Evolutionary conservation across 352 stramenopile genomes (phyloP).

Genomic region (Phytophthora fragariae): DNA sequence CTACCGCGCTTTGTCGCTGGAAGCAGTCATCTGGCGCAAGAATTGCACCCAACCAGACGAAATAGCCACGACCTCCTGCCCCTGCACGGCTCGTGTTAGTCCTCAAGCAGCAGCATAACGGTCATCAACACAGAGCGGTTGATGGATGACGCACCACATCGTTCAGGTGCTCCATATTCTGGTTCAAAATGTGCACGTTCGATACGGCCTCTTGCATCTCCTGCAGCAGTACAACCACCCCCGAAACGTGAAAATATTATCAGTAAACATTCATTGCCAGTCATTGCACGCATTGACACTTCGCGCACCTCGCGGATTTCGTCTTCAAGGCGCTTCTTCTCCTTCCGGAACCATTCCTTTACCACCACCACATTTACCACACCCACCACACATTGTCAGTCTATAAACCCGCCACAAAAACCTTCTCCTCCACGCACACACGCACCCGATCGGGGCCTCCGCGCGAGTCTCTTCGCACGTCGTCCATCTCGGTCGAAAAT

Average conservation of each 20-base stretch:
- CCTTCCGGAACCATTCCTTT: conserved; percentile 72
- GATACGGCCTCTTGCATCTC: conserved; percentile 82
- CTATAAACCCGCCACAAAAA: background rate
- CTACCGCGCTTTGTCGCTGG: conserved; percentile 51
- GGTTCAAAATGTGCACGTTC: conserved; percentile 84
- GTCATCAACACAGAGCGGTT: background rate
- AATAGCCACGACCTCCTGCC: conserved; percentile 77
- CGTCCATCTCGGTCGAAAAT: conserved; percentile 29
- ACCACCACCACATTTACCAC: background rate
- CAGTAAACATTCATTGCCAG: background rate
- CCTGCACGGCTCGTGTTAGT: conserved; percentile 39
- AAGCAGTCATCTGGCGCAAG: conserved; percentile 61
- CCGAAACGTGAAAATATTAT: background rate
- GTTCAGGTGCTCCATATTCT: conserved; percentile 85
- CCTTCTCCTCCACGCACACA: background rate
- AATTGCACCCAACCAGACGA: conserved; percentile 80
- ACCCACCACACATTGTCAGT: conserved; percentile 13
- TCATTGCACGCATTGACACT: background rate
- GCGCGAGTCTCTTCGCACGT: conserved; percentile 36
- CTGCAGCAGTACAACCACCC: conserved; percentile 33
- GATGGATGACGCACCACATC: conserved; percentile 60
- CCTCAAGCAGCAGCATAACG: background rate
- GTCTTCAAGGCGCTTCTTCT: conserved; percentile 76
- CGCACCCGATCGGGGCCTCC: conserved; percentile 39
- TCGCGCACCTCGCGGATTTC: conserved; percentile 71